Conservation (phyloP, 352 stramenopile species). For the Phytophthora citricola region DNA sequence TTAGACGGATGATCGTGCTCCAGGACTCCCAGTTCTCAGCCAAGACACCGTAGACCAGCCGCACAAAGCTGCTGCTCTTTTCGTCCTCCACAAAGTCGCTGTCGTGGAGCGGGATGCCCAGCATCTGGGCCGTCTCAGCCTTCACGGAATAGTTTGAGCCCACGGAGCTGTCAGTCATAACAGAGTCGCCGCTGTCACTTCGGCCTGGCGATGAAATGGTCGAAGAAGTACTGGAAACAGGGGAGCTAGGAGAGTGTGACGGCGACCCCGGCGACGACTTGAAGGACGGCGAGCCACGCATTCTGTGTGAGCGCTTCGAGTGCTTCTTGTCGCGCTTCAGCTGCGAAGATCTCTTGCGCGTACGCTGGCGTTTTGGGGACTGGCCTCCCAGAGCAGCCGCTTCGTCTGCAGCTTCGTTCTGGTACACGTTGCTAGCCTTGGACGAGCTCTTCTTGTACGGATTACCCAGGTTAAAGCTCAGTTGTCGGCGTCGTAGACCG, state of each 20-base stretch:
- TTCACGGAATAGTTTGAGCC: conserved; percentile 84
- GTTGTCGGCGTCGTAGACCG: conserved; percentile 72
- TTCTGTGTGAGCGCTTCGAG: conserved; percentile 68
- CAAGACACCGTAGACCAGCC: conserved; percentile 77
- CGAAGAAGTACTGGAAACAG: conserved; percentile 57
- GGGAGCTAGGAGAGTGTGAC: conserved; percentile 66
- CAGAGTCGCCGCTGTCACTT: conserved; percentile 68
- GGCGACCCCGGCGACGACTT: conserved; percentile 75
- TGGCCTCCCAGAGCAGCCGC: conserved; percentile 76
- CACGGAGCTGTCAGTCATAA: conserved; percentile 64
- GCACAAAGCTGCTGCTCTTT: conserved; percentile 65
- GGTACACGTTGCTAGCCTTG: conserved; percentile 86
- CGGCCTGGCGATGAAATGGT: conserved; percentile 71
- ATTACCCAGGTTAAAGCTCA: conserved; percentile 89
- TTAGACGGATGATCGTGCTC: conserved; percentile 84
- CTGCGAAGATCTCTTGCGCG: conserved; percentile 86
- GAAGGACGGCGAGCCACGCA: conserved; percentile 73
- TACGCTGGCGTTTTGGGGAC: conserved; percentile 82
- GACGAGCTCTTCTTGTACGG: conserved; percentile 91
- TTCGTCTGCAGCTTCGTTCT: conserved; percentile 87
- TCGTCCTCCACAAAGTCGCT: conserved; percentile 59
- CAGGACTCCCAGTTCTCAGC: conserved; percentile 87
- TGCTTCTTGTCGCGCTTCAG: conserved; percentile 83
- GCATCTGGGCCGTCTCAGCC: conserved; percentile 73
- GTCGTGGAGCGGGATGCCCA: conserved; percentile 82